These are phyloP conservation scores for Pleurotus salmoneostramineus DNA, from an alignment of 768 basidiomycete genomes.

Conservation along the genomic window DNA sequence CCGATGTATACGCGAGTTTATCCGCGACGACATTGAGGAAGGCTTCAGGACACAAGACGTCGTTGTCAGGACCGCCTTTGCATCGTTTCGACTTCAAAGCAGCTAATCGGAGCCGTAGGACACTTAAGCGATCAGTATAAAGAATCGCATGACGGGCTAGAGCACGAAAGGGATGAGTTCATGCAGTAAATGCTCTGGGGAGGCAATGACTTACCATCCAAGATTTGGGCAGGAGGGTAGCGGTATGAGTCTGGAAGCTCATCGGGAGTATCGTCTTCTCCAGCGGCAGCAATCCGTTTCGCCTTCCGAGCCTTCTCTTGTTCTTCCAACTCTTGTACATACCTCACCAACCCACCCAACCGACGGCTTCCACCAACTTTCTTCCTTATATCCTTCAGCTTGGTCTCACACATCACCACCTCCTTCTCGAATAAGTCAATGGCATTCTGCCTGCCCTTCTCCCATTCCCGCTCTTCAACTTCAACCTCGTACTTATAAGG, in stretches of 20 bases:
- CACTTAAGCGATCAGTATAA: conserved; percentile 74
- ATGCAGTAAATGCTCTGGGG: neutral
- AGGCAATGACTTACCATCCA: conserved; percentile 67
- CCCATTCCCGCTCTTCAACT: conserved; percentile 92
- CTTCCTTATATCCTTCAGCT: conserved; percentile 81
- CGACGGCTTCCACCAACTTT: conserved; percentile 87
- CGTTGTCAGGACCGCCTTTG: conserved; percentile 80
- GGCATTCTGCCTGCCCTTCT: conserved; percentile 69
- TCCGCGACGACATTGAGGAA: conserved; percentile 97
- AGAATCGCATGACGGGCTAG: conserved; percentile 90
- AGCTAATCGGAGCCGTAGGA: conserved; percentile 82
- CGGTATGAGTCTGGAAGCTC: conserved; percentile 69
- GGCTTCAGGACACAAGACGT: conserved; percentile 91
- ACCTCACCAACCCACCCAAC: conserved; percentile 69
- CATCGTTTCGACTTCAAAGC: conserved; percentile 91
- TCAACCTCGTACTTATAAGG: conserved; percentile 99
- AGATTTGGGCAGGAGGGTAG: conserved; percentile 86
- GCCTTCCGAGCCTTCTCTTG: conserved; percentile 62
- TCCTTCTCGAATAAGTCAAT: conserved; percentile 84
- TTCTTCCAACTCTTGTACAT: conserved; percentile 82
- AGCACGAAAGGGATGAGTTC: conserved; percentile 10
- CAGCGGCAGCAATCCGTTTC: conserved; percentile 34
- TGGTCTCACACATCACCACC: conserved; percentile 76
- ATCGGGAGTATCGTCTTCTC: conserved; percentile 31
- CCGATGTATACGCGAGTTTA: conserved; percentile 92